phyloP scores from a whole-genome alignment of 306 rosid genomes.

The Vicia villosa region DNA sequence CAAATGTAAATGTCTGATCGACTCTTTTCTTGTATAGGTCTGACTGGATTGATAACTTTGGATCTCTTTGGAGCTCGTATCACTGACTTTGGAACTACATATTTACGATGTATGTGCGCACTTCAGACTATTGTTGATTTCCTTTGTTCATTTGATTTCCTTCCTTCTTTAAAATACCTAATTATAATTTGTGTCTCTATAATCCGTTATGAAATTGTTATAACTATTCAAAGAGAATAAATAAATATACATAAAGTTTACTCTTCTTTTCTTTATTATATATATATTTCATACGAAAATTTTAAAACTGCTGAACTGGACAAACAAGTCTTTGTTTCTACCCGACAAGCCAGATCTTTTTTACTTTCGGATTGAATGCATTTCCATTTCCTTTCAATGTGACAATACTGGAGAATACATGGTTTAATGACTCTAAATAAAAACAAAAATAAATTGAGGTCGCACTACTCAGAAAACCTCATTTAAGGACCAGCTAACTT shows the following conservation, averaged over 20 bases:
- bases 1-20: constrained; percentile 20
- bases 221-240: background rate
- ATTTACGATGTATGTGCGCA: constrained; percentile 67
- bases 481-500: background rate
- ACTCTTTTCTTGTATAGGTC: constrained; percentile 51
- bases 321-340: background rate
- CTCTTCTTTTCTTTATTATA: background rate
- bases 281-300: background rate
- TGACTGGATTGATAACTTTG: constrained; percentile 76
- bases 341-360: background rate
- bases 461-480: constrained; percentile 20
- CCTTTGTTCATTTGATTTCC: constrained; percentile 23
- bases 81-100: constrained; percentile 75
- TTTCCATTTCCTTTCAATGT: background rate
- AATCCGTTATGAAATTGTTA: constrained; percentile 18
- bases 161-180: background rate
- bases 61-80: constrained; percentile 96
- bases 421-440: background rate
- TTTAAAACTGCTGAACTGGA: constrained; percentile 20
- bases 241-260: background rate
- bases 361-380: background rate
- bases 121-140: constrained; percentile 25
- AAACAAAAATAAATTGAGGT: constrained; percentile 1
- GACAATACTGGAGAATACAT: background rate
- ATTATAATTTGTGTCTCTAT: background rate